Percentiles rank a stretch among this genome's conserved stretches.
Conservation (phyloP, 2,329 filamentous ascomycete genomes). For the Colletotrichum liriopes region DNA sequence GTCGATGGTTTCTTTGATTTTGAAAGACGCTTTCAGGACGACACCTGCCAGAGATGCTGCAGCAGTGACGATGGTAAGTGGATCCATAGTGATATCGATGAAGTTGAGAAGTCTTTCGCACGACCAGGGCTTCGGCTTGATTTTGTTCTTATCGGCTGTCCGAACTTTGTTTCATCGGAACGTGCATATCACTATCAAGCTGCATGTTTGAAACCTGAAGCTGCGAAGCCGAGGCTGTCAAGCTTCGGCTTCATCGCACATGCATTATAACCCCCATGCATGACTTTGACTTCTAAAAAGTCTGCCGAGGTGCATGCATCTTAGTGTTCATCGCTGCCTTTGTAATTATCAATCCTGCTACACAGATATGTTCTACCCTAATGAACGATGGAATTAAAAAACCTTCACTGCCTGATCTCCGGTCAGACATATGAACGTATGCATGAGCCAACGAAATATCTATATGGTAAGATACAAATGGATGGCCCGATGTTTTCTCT, state of each 20-base stretch:
- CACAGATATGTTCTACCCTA: not conserved
- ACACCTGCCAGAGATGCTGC: constrained; percentile 35
- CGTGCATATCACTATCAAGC: not conserved
- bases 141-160: not conserved
- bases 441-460: not conserved
- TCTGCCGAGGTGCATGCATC: not conserved
- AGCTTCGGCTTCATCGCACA: constrained; percentile 2
- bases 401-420: not conserved
- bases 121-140: not conserved
- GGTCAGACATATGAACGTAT: not conserved
- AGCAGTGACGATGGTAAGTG: constrained; percentile 47
- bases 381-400: not conserved
- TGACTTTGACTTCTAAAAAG: not conserved
- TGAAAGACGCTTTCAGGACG: constrained; percentile 35
- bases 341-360: no score
- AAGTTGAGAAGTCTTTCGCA: not conserved
- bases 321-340: not conserved
- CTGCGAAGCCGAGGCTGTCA: constrained; percentile 2
- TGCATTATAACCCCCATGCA: not conserved
- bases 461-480: no score
- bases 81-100: constrained; percentile 44
- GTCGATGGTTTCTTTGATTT: constrained; percentile 35
- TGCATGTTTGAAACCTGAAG: not conserved
- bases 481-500: not conserved
- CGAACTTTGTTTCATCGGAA: constrained; percentile 1